Evolutionary conservation across 1,284 basidiomycete genomes (phyloP).

Genomic region (Chiua sp.): DNA sequence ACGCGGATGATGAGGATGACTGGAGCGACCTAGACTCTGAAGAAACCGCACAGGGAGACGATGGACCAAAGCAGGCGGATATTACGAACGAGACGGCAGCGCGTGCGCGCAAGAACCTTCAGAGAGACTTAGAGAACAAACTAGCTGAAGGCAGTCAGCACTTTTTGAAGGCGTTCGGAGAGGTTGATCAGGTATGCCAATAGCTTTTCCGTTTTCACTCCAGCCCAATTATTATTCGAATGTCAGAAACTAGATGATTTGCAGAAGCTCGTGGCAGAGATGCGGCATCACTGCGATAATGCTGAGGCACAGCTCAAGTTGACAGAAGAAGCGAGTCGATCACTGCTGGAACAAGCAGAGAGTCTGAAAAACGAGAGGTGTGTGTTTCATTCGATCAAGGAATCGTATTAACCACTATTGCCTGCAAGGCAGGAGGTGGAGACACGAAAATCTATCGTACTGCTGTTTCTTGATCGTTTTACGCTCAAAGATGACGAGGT

Average conservation of each 20-base stretch:
- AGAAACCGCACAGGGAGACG: slow-evolving; percentile 10
- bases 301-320: slow-evolving; percentile 79
- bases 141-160: slow-evolving; percentile 80
- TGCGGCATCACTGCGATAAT: slow-evolving; percentile 38
- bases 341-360: slow-evolving; percentile 87
- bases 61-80: slow-evolving; percentile 17
- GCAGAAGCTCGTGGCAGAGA: slow-evolving; percentile 24
- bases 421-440: slow-evolving; percentile 66
- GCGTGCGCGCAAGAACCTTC: slow-evolving; percentile 77
- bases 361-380: slow-evolving; percentile 84
- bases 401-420: slow-evolving; percentile 3
- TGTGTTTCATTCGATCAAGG: slow-evolving; percentile 19
- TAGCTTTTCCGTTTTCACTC: background rate
- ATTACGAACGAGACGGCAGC: slow-evolving; percentile 62
- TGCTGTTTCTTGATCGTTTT: slow-evolving; percentile 84
- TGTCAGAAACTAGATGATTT: slow-evolving; percentile 30
- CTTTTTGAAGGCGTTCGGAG: slow-evolving; percentile 83
- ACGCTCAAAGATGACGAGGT: slow-evolving; percentile 80
- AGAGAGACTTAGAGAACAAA: slow-evolving; percentile 81
- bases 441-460: slow-evolving; percentile 74
- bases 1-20: slow-evolving; percentile 40
- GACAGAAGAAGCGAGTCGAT: slow-evolving; percentile 81
- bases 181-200: slow-evolving; percentile 82
- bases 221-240: background rate
- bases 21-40: slow-evolving; percentile 31